phyloP scores from a whole-genome alignment of 2,329 filamentous ascomycete species.

The Epichloe elymi region DNA sequence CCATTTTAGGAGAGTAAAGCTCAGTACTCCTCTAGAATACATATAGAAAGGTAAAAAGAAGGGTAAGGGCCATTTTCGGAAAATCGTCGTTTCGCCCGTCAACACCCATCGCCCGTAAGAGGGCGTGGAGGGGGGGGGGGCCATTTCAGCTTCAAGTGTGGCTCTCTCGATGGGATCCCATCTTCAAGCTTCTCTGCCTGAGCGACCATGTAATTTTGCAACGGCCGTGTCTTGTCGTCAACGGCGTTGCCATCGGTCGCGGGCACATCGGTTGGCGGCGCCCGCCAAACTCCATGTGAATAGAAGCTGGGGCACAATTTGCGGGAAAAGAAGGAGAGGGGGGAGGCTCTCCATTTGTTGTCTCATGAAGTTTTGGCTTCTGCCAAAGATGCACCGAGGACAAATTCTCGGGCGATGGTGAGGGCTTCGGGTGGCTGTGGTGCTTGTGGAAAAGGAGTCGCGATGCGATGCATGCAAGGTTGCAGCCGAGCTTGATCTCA shows the following conservation, averaged over 20 bases:
- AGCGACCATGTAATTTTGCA: too few species aligned
- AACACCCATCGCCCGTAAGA: background rate
- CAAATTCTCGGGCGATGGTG: background rate
- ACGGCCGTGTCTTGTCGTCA: too few species aligned
- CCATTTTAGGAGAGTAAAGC: too few species aligned
- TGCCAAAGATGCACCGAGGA: background rate
- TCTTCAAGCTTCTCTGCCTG: too few species aligned
- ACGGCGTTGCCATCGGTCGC: background rate
- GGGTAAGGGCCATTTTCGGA: background rate
- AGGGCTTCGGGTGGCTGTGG: too few species aligned
- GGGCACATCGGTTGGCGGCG: background rate
- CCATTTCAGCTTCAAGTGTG: background rate
- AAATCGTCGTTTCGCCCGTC: background rate
- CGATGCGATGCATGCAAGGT: too few species aligned
- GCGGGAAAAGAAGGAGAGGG: background rate
- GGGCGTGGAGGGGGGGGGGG: background rate
- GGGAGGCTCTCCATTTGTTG: background rate
- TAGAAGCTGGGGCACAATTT: background rate
- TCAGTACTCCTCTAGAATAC: too few species aligned
- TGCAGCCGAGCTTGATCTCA: too few species aligned
- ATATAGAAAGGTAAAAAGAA: too few species aligned
- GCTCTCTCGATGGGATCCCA: background rate
- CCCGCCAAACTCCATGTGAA: background rate
- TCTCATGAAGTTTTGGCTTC: background rate
- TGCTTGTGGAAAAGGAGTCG: background rate